Conservation (phyloP, 164 flowering plant species). For the Vitis rotundifolia region DNA sequence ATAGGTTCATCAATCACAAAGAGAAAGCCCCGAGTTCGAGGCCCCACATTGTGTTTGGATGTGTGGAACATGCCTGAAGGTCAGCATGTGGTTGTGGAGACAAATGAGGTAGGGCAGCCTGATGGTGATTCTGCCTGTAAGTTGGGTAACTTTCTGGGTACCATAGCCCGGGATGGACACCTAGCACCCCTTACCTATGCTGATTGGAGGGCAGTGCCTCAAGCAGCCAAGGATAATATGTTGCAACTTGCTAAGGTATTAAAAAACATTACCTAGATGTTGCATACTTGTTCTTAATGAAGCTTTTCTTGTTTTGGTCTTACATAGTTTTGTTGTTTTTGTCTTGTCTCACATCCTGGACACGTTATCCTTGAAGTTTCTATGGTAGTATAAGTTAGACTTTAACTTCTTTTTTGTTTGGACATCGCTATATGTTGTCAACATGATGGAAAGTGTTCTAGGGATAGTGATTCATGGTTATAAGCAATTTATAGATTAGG, state of each 20-base stretch:
- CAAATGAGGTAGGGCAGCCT: constrained; percentile 21
- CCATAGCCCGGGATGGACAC: constrained; percentile 24
- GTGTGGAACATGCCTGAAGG: constrained; percentile 15
- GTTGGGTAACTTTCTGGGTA: constrained; percentile 21
- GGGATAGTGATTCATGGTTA: too few relatives aligned
- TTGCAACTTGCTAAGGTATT: constrained; percentile 28
- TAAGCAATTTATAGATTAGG: too few relatives aligned
- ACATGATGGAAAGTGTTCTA: too few relatives aligned
- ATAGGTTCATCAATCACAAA: neutral
- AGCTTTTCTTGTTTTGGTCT: too few relatives aligned
- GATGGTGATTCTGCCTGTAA: constrained; percentile 18
- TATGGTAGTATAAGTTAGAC: too few relatives aligned
- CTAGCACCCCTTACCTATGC: constrained; percentile 20
- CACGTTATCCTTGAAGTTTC: too few relatives aligned
- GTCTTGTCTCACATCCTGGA: too few relatives aligned
- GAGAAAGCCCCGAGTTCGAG: constrained; percentile 12
- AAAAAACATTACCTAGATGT: too few relatives aligned
- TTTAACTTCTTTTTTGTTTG: too few relatives aligned
- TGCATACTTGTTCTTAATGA: too few relatives aligned
- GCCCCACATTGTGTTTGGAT: constrained; percentile 14
- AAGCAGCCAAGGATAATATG: constrained; percentile 18
- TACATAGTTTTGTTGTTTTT: too few relatives aligned
- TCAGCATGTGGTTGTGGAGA: constrained; percentile 12
- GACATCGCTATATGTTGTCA: too few relatives aligned
- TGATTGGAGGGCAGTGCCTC: constrained; percentile 21